A percentile compares a stretch with the other conserved stretches of the same genome.
Conservation (phyloP, 2,329 filamentous ascomycete genomes). For the Talaromyces sp. region DNA sequence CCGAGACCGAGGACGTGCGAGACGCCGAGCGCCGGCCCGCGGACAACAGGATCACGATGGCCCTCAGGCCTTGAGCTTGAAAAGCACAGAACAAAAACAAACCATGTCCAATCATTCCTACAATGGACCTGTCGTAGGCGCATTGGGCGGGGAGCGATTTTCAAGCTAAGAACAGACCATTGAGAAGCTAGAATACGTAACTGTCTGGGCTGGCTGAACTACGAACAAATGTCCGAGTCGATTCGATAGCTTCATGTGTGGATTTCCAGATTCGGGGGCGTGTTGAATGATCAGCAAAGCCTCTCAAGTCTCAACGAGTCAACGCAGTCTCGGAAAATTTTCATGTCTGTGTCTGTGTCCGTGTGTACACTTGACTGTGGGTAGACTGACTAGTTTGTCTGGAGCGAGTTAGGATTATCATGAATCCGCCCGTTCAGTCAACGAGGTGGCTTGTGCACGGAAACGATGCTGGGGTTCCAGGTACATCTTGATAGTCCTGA, state of each 20-base stretch:
- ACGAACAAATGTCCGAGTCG: constrained; percentile 11
- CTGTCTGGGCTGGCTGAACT: constrained; percentile 9
- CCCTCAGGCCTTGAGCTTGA: not conserved
- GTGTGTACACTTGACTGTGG: not conserved
- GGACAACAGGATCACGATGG: constrained; percentile 2
- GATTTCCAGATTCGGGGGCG: not conserved
- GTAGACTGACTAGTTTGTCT: not conserved
- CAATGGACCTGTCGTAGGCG: not conserved
- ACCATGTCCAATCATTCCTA: not conserved
- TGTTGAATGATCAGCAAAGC: not conserved
- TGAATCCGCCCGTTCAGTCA: not conserved
- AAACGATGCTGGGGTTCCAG: not conserved
- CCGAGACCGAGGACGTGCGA: not conserved
- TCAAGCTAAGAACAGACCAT: not conserved
- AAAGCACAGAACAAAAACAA: not conserved
- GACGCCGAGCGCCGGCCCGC: not conserved
- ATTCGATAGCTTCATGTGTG: constrained; percentile 12
- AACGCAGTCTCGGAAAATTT: constrained; percentile 3
- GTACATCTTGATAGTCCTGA: not conserved
- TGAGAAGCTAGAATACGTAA: not conserved
- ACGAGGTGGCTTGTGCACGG: not conserved
- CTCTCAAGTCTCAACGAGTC: not conserved
- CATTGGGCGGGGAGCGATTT: not conserved
- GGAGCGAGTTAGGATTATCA: not conserved
- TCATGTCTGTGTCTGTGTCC: not conserved